These are phyloP conservation scores for Arthroderma uncinatum DNA, from an alignment of 2,329 filamentous ascomycete genomes.

Conservation along the genomic window DNA sequence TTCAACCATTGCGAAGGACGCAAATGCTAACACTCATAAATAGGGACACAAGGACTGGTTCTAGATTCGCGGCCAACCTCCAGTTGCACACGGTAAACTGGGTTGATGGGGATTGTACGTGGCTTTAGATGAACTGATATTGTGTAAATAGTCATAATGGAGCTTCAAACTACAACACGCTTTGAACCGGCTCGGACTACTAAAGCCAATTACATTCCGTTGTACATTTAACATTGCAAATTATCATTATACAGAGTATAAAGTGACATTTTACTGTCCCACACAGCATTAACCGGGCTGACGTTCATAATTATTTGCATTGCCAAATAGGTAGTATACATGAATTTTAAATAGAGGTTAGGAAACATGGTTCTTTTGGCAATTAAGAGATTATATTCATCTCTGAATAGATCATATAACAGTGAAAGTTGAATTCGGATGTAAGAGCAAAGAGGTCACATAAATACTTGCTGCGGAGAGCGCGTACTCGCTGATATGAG, in stretches of 20 bases:
- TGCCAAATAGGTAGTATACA: neutral
- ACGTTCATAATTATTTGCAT: neutral
- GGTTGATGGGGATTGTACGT: neutral
- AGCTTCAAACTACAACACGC: neutral
- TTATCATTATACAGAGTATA: neutral
- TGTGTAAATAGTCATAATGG: neutral
- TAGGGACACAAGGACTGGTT: slow-evolving; percentile 57
- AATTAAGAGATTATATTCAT: neutral
- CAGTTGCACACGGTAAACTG: neutral
- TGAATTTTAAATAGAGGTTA: neutral
- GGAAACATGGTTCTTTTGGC: neutral
- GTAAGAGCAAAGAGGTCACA: neutral
- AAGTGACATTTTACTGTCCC: neutral
- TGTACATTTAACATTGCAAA: slow-evolving; percentile 1
- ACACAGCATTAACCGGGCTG: neutral
- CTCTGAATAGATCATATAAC: neutral
- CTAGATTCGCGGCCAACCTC: slow-evolving; percentile 8
- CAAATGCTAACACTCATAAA: slow-evolving; percentile 12
- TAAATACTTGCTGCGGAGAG: neutral
- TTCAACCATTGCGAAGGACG: neutral
- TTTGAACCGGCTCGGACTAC: neutral
- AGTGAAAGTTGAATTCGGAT: neutral
- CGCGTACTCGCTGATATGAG: neutral
- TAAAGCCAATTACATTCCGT: neutral
- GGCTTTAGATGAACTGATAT: neutral